Evolutionary conservation across 2,329 filamentous ascomycete genomes (phyloP).

Genomic region (Pseudogymnoascus sp.): DNA sequence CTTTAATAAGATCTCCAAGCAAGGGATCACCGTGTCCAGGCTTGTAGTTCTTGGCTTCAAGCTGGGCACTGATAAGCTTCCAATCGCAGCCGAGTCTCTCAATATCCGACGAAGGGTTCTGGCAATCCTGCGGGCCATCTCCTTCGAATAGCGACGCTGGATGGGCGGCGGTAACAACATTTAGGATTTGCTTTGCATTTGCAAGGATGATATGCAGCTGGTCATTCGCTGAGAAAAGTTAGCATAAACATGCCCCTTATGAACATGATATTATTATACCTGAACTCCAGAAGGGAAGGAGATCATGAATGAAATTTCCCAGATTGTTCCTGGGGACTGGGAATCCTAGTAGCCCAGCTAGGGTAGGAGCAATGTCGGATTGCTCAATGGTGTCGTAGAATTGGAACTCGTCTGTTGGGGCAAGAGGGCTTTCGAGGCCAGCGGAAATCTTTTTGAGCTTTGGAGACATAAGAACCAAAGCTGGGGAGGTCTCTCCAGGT

Average conservation of each 20-base stretch:
- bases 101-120: constrained; percentile 28
- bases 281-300: constrained; percentile 67
- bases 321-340: constrained; percentile 85
- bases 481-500: constrained; percentile 86
- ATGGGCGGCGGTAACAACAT: constrained; percentile 68
- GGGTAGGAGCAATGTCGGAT: constrained; percentile 83
- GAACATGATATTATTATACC: constrained; percentile 35
- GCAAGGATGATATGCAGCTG: constrained; percentile 60
- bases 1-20: constrained; percentile 37
- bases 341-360: constrained; percentile 78
- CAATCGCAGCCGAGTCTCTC: constrained; percentile 62
- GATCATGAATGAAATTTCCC: constrained; percentile 72
- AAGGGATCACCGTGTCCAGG: constrained; percentile 32
- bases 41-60: constrained; percentile 13
- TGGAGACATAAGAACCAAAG: constrained; percentile 82
- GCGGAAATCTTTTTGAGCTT: constrained; percentile 53
- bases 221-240: constrained; percentile 36
- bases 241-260: constrained; percentile 13
- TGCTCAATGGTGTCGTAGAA: constrained; percentile 86
- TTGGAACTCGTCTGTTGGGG: constrained; percentile 60
- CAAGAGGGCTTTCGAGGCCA: constrained; percentile 41
- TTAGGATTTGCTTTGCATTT: constrained; percentile 74
- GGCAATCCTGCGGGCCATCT: constrained; percentile 22
- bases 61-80: constrained; percentile 31
- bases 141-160: constrained; percentile 42